phyloP scores from a whole-genome alignment of 768 basidiomycete genomes.

The Tulasnella sp. region DNA sequence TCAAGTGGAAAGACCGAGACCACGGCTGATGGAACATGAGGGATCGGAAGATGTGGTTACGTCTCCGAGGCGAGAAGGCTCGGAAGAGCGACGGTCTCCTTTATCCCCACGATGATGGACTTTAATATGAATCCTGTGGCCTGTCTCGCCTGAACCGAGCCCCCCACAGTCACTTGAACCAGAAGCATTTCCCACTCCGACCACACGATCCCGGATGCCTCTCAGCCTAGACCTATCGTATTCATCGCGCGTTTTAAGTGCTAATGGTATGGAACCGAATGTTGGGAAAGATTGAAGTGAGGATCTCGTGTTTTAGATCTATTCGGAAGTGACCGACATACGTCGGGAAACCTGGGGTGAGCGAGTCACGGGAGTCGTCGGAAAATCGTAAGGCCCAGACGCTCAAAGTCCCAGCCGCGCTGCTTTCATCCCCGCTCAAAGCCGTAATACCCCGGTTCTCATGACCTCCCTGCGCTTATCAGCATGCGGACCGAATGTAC shows the following conservation, averaged over 20 bases:
- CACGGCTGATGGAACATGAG: conserved; percentile 32
- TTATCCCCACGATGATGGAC: not conserved
- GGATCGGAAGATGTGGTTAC: not conserved
- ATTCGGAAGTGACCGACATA: not conserved
- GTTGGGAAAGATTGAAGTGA: too few relatives aligned
- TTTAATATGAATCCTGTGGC: not conserved
- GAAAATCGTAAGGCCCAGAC: not conserved
- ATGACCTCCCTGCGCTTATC: not conserved
- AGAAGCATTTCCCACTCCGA: too few relatives aligned
- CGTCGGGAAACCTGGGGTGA: not conserved
- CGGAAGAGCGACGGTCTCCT: conserved; percentile 6
- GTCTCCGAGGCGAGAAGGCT: not conserved
- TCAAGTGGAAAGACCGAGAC: conserved; percentile 72
- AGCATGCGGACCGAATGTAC: not conserved
- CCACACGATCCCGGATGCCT: too few relatives aligned
- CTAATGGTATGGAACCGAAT: too few relatives aligned
- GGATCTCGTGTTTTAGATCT: not conserved
- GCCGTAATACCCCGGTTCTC: not conserved
- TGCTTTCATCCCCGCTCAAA: not conserved
- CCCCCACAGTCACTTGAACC: too few relatives aligned
- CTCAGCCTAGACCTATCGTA: too few relatives aligned
- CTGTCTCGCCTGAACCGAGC: not conserved
- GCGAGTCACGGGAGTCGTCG: not conserved
- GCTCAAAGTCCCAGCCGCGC: not conserved
- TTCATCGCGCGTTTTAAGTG: too few relatives aligned